Evolutionary conservation across 1,139 yeast genomes (phyloP).

Genomic region (Geotrichum reessii): DNA sequence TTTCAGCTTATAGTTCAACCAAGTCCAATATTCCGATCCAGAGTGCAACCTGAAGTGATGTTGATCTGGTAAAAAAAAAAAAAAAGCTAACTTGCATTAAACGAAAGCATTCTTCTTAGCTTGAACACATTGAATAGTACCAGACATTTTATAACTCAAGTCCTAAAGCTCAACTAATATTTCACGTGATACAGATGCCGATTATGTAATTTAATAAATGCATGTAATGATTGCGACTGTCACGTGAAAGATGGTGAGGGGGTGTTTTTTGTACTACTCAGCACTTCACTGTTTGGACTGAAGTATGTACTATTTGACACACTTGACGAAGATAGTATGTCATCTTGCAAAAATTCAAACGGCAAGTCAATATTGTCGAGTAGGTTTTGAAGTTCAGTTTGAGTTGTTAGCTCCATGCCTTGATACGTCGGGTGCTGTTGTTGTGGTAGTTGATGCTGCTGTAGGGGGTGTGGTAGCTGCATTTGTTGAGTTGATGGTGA

Average conservation of each 20-base stretch:
- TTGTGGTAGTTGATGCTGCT: background rate
- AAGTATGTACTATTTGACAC: background rate
- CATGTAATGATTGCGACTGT: background rate
- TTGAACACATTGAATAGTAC: no score
- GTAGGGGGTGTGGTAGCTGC: background rate
- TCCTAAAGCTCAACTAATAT: background rate
- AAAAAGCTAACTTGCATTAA: no score
- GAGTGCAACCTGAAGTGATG: background rate
- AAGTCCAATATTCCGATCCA: background rate
- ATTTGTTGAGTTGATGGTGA: background rate
- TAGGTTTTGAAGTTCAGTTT: background rate
- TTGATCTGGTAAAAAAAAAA: background rate
- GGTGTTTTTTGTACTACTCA: background rate
- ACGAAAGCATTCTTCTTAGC: no score
- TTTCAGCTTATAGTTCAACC: background rate
- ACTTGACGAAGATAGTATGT: background rate
- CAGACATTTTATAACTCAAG: background rate
- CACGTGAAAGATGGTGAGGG: background rate
- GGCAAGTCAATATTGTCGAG: conserved; percentile 3
- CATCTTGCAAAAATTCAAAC: background rate
- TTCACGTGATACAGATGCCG: background rate
- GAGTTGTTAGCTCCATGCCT: background rate
- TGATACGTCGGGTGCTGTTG: background rate
- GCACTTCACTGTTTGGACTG: background rate
- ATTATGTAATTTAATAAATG: background rate